Evolutionary conservation across 2,329 filamentous ascomycete species (phyloP), one percentile per base, ranked within the genome.

Genomic region (Aureobasidium subglaciale): DNA sequence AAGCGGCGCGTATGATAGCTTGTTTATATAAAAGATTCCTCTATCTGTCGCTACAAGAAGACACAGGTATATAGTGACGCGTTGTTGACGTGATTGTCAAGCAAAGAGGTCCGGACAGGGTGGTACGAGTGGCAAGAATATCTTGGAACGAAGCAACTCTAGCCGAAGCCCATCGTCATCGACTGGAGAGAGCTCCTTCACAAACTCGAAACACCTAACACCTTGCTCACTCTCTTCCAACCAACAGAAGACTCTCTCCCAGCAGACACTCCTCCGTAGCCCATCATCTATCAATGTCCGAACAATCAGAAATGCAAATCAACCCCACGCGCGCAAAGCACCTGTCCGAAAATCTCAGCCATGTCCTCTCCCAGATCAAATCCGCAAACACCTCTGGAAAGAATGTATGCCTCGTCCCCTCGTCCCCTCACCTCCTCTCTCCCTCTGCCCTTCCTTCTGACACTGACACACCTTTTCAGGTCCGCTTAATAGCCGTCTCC

Each of bases 401-500:
- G 55, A 64, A 69, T 50, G 70, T 71, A 43, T n/a, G 13, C 25
- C 25, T 29, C 5, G 10, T 16, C 13, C 15, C 15, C 25, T 35
- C 32, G 2, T 30, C 4, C 29, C 4, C 29, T 13, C 29, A 9
- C 13, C 15, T 7, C 37, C 20, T 40, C 20, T 24, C 40, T 6
- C 7, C 37, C 18, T 18, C 13, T 3, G 10, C 4, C 16, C 10
- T 9, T 15, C 32, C 24, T n/a, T 4, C 40, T 18, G 7, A 27
- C 24, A 43, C 24, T 29, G 2, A 8, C 38, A 9, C 2, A n/a
- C 20, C 11, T 18, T 52, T 37, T 46, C 62, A 89, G 85, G 81
- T 92, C 60, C 86, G 93, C 43, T 80, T 99, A 35, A 90, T 99
- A 38, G 92, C 93, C 25, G 93, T 99, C 48, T 96, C 91, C 37